phyloP scores from a whole-genome alignment of 2,329 filamentous ascomycete species.

The Xylaria sp. region DNA sequence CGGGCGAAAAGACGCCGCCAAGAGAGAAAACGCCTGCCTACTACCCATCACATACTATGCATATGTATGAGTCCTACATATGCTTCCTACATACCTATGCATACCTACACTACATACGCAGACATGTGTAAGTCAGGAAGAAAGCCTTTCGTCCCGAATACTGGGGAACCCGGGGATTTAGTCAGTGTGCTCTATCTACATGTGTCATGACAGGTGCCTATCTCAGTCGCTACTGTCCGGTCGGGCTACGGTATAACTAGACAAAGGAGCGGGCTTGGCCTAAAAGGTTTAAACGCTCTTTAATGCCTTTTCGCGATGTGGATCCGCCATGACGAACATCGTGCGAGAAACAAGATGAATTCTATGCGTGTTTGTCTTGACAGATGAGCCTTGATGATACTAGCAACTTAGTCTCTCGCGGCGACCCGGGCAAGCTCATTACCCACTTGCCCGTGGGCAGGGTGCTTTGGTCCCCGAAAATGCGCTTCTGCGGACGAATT shows the following conservation, averaged over 20 bases:
- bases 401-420: slow-evolving; percentile 1
- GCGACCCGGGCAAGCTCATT: slow-evolving; percentile 1
- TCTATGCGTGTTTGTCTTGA: neutral
- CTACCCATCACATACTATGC: neutral
- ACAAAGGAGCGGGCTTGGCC: slow-evolving; percentile 21
- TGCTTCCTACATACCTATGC: neutral
- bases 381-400: slow-evolving; percentile 21
- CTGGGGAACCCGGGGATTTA: neutral
- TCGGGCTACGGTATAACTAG: neutral
- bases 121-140: neutral
- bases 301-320: slow-evolving; percentile 24
- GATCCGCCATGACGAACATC: slow-evolving; percentile 25
- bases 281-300: slow-evolving; percentile 8
- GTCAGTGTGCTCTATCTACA: slow-evolving; percentile 10
- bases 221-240: neutral
- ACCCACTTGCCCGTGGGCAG: slow-evolving; percentile 4
- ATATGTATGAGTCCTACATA: slow-evolving; percentile 2
- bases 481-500: neutral
- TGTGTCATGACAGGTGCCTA: neutral
- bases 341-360: slow-evolving; percentile 7
- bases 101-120: no score
- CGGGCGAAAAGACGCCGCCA: no score
- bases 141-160: slow-evolving; percentile 3
- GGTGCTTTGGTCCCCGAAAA: slow-evolving; percentile 23
- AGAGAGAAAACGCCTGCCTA: no score